Evolutionary conservation across 768 basidiomycete genomes (phyloP).

Genomic region (Hygrocybe punicea): DNA sequence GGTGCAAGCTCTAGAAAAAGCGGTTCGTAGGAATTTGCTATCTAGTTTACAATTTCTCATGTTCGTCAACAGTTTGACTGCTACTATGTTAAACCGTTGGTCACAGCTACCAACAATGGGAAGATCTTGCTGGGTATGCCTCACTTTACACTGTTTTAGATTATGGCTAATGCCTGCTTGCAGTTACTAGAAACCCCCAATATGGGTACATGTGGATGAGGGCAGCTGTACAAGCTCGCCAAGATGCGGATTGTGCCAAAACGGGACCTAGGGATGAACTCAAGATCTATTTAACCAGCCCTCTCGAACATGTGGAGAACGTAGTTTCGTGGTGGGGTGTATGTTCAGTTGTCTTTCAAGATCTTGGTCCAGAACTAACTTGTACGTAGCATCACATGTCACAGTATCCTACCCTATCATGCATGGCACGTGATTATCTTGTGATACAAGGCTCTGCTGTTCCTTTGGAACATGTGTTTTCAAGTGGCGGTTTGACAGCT

Average conservation of each 20-base stretch:
- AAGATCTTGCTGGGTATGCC: background rate
- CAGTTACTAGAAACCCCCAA: background rate
- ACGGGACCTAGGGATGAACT: constrained; percentile 10
- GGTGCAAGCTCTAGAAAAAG: background rate
- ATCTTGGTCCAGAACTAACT: background rate
- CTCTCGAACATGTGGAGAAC: constrained; percentile 12
- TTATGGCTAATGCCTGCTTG: background rate
- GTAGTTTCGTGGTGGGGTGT: constrained; percentile 24
- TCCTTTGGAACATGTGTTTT: constrained; percentile 27
- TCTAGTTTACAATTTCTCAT: background rate
- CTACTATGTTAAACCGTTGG: background rate
- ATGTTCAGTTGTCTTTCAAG: constrained; percentile 1
- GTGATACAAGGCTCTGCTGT: constrained; percentile 29
- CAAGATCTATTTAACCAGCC: constrained; percentile 4
- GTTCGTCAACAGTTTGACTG: background rate
- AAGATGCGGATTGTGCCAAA: background rate
- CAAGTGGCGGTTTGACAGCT: constrained; percentile 25
- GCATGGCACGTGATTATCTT: constrained; percentile 25
- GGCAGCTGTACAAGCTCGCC: constrained; percentile 8
- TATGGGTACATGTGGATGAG: constrained; percentile 13
- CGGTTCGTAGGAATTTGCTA: background rate
- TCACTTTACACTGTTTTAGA: background rate
- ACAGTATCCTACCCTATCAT: constrained; percentile 24
- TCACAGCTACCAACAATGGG: too few relatives aligned
- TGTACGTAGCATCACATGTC: constrained; percentile 17